Percentiles rank a stretch among this genome's conserved stretches.
Conservation (phyloP, 495 filamentous ascomycete species). For the Bacidia rubella region DNA sequence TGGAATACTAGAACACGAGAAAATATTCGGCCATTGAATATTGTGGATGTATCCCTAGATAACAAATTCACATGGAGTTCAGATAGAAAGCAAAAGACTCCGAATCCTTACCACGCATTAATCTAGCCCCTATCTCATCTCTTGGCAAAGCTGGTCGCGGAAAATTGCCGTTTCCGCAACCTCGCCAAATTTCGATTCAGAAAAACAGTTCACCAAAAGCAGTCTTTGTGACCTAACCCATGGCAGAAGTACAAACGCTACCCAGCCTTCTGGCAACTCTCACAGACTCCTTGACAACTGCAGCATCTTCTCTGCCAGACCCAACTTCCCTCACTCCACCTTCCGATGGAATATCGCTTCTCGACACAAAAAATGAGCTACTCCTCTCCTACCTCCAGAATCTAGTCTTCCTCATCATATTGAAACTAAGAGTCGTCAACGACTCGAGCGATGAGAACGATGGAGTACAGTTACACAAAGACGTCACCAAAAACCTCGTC, state of each 20-base stretch:
- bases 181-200: no score
- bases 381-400: constrained; percentile 93
- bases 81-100: no score
- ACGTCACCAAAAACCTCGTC: constrained; percentile 68
- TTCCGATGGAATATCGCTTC: constrained; percentile 78
- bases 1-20: no score
- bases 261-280: constrained; percentile 43
- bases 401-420: constrained; percentile 72
- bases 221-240: no score
- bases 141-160: no score
- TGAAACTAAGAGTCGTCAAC: constrained; percentile 43
- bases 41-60: no score
- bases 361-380: constrained; percentile 89
- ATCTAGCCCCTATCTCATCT: no score
- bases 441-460: constrained; percentile 21
- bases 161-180: no score
- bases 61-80: no score
- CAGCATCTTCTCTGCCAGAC: constrained; percentile 48
- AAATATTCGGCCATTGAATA: no score
- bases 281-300: constrained; percentile 46
- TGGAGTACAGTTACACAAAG: constrained; percentile 24
- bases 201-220: no score
- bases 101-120: no score
- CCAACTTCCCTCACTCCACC: constrained; percentile 42
- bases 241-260: constrained; percentile 37